Conservation (phyloP, 2,329 filamentous ascomycete species). For the Purpureocillium lavendulum region DNA sequence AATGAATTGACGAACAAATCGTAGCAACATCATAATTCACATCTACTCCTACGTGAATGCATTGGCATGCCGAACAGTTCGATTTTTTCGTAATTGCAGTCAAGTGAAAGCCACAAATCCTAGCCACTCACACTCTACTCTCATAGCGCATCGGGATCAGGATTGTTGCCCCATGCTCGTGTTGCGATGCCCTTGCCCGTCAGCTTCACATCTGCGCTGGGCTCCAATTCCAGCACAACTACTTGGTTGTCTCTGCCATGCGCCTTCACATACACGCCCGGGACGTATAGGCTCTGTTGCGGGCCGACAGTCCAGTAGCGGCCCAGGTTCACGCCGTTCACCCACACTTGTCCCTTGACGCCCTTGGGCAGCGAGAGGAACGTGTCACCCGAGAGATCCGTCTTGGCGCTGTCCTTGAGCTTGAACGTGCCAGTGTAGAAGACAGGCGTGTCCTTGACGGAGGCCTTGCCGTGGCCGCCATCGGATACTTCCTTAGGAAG, state of each 20-base stretch:
- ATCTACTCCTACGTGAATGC: too few relatives aligned
- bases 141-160: slow-evolving; percentile 1
- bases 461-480: background rate
- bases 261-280: slow-evolving; percentile 26
- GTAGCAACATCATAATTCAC: too few relatives aligned
- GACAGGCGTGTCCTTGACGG: slow-evolving; percentile 4
- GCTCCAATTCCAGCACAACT: slow-evolving; percentile 34
- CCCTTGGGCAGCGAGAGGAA: slow-evolving; percentile 30
- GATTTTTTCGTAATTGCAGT: too few relatives aligned
- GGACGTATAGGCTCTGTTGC: slow-evolving; percentile 38
- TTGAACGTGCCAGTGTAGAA: slow-evolving; percentile 19
- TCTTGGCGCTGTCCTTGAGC: slow-evolving; percentile 3
- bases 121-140: too few relatives aligned
- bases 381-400: slow-evolving; percentile 19
- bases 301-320: slow-evolving; percentile 38
- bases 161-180: slow-evolving; percentile 7
- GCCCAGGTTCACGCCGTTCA: slow-evolving; percentile 36
- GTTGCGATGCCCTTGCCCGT: slow-evolving; percentile 4
- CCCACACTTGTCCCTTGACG: slow-evolving; percentile 36
- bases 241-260: slow-evolving; percentile 24
- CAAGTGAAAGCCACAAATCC: too few relatives aligned
- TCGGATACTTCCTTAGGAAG: background rate
- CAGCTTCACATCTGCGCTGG: slow-evolving; percentile 8
- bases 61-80: too few relatives aligned
- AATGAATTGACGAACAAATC: background rate